Percentiles rank a stretch among this genome's conserved stretches.
Evolutionary conservation across 2,329 filamentous ascomycete species (phyloP).

Genomic region (Talaromyces sp.): DNA sequence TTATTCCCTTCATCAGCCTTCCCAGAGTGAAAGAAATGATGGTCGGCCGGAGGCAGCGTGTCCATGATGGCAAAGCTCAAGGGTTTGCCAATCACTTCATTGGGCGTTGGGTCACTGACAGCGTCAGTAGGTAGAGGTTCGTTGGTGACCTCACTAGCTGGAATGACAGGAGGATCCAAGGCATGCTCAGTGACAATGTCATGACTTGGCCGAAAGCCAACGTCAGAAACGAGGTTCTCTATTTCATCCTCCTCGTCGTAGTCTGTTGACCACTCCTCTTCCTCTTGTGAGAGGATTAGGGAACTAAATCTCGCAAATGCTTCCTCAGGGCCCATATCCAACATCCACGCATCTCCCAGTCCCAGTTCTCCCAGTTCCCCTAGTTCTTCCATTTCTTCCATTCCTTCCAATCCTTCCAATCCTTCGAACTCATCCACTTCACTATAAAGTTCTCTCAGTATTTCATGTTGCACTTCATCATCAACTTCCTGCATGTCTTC

Average conservation of each 20-base stretch:
- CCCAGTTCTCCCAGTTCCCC: no score
- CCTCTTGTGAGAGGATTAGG: constrained; percentile 23
- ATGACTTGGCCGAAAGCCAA: constrained; percentile 19
- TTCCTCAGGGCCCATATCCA: background rate
- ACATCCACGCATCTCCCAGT: background rate
- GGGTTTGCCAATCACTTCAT: constrained; percentile 18
- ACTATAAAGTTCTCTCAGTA: background rate
- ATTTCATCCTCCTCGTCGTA: background rate
- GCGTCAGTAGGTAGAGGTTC: background rate
- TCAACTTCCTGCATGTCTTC: constrained; percentile 18
- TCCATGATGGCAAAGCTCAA: constrained; percentile 39
- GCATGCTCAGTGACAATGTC: constrained; percentile 30
- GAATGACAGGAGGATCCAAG: background rate
- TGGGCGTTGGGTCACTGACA: constrained; percentile 1
- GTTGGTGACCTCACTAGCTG: constrained; percentile 4
- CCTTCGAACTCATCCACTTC: background rate
- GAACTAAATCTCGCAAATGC: constrained; percentile 13
- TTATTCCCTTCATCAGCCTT: background rate
- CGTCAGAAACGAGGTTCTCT: background rate
- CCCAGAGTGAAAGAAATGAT: constrained; percentile 32
- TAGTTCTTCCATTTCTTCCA: no score
- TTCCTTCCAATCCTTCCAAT: no score
- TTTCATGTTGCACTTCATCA: background rate
- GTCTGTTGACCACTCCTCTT: constrained; percentile 25
- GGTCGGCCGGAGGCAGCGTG: constrained; percentile 36